A percentile compares a stretch with the other conserved stretches of the same genome.
These are phyloP conservation scores for Psophocarpus tetragonolobus DNA, from an alignment of 306 rosid species.

Conservation along the genomic window DNA sequence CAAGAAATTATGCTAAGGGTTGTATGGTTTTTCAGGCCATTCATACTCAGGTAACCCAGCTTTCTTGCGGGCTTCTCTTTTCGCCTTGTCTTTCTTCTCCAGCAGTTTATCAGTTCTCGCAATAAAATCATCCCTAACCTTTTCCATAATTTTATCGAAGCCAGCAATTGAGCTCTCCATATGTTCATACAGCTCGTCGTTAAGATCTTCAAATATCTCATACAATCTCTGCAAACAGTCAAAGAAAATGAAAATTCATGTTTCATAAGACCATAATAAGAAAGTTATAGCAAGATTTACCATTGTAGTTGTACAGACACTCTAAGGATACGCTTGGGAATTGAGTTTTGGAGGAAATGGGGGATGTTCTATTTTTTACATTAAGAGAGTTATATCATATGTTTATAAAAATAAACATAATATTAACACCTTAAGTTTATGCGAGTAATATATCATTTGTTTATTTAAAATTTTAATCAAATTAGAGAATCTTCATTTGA, in stretches of 20 bases:
- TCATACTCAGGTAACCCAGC: slow-evolving; percentile 3
- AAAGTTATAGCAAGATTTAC: slow-evolving; percentile 1
- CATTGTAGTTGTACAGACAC: neutral
- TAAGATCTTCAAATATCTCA: slow-evolving; percentile 30
- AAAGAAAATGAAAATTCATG: slow-evolving; percentile 26
- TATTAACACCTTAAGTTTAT: neutral
- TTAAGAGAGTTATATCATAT: neutral
- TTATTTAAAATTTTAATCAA: neutral
- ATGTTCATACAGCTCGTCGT: neutral
- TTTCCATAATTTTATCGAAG: slow-evolving; percentile 45
- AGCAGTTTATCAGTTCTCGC: slow-evolving; percentile 32
- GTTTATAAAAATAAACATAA: neutral
- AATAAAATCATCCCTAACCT: slow-evolving; percentile 22
- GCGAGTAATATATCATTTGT: neutral
- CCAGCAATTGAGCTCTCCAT: slow-evolving; percentile 56
- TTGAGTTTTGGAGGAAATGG: neutral
- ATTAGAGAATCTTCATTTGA: neutral
- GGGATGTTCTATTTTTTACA: neutral
- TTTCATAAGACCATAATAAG: neutral
- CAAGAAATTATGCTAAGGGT: slow-evolving; percentile 10
- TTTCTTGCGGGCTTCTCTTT: slow-evolving; percentile 41
- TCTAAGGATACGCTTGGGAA: neutral
- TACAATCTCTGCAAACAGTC: slow-evolving; percentile 53
- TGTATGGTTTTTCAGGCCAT: neutral
- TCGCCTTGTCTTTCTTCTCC: slow-evolving; percentile 39